Conservation (phyloP, 2,329 filamentous ascomycete genomes). For the Fusarium sp. region DNA sequence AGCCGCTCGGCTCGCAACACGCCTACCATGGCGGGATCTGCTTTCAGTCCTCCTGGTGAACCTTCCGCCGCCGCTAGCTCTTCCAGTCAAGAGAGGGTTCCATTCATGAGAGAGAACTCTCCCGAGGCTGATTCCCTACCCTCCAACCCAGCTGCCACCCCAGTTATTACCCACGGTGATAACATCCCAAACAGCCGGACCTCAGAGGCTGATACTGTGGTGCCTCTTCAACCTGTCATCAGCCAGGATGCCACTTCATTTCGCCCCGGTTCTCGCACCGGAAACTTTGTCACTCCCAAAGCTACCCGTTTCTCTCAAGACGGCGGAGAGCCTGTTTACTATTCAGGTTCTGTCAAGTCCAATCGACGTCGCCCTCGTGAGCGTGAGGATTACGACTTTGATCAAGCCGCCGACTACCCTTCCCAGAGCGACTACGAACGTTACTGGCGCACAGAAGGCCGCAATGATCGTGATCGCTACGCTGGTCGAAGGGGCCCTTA, state of each 20-base stretch:
- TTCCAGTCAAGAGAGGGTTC: conserved; percentile 25
- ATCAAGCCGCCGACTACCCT: conserved; percentile 39
- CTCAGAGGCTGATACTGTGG: conserved; percentile 40
- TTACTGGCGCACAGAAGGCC: conserved; percentile 44
- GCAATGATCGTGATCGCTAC: conserved; percentile 39
- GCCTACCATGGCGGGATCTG: conserved; percentile 33
- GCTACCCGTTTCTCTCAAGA: conserved; percentile 39
- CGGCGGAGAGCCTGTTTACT: conserved; percentile 42
- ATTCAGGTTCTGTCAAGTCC: conserved; percentile 40
- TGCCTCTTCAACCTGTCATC: conserved; percentile 35
- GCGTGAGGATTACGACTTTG: conserved; percentile 46
- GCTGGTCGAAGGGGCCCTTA: conserved; percentile 40
- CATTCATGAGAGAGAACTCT: conserved; percentile 29
- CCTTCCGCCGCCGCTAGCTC: conserved; percentile 8
- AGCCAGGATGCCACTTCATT: conserved; percentile 39
- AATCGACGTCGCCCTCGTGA: conserved; percentile 36
- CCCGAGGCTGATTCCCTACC: conserved; percentile 17
- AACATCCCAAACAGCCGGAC: conserved; percentile 10
- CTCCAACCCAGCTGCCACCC: conserved; percentile 18
- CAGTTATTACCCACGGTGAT: conserved; percentile 26
- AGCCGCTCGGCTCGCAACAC: conserved; percentile 46
- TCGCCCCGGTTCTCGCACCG: conserved; percentile 37
- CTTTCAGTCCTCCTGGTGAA: conserved; percentile 41
- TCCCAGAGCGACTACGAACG: conserved; percentile 43
- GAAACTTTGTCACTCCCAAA: conserved; percentile 31